These are phyloP conservation scores for Lachnellula arida DNA, from an alignment of 2,329 filamentous ascomycete species.

Conservation along the genomic window DNA sequence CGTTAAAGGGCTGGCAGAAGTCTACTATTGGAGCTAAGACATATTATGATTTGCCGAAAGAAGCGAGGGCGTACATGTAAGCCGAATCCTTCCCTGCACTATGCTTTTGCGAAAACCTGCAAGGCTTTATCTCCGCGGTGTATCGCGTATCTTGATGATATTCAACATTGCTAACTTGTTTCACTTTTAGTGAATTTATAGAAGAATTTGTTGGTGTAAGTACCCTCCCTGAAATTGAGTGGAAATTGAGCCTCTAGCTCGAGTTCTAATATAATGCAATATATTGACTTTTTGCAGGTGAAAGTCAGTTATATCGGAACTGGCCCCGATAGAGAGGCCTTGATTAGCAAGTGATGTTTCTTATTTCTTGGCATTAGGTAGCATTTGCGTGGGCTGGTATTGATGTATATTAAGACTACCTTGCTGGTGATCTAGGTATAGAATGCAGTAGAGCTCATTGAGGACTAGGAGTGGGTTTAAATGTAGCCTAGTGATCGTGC, in stretches of 20 bases:
- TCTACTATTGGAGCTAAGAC: constrained; percentile 52
- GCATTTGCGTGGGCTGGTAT: no score
- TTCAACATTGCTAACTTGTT: neutral
- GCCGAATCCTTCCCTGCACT: neutral
- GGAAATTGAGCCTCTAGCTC: neutral
- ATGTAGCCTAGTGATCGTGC: no score
- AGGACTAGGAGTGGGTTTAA: no score
- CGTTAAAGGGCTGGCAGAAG: constrained; percentile 64
- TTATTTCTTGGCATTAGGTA: neutral
- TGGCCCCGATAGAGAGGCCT: constrained; percentile 59
- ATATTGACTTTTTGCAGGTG: neutral
- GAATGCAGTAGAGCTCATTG: no score
- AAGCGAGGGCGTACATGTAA: constrained; percentile 58
- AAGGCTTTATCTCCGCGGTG: neutral
- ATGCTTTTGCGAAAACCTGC: neutral
- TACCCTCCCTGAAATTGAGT: neutral
- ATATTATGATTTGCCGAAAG: constrained; percentile 58
- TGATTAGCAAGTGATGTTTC: constrained; percentile 41
- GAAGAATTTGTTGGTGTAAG: constrained; percentile 56
- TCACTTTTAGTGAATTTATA: constrained; percentile 16
- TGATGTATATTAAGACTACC: no score
- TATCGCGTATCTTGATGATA: neutral
- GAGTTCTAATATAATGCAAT: neutral
- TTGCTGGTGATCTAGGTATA: neutral
- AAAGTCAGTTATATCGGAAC: constrained; percentile 63